Conservation (phyloP, 495 filamentous ascomycete species). For the Talaromyces adpressus region DNA sequence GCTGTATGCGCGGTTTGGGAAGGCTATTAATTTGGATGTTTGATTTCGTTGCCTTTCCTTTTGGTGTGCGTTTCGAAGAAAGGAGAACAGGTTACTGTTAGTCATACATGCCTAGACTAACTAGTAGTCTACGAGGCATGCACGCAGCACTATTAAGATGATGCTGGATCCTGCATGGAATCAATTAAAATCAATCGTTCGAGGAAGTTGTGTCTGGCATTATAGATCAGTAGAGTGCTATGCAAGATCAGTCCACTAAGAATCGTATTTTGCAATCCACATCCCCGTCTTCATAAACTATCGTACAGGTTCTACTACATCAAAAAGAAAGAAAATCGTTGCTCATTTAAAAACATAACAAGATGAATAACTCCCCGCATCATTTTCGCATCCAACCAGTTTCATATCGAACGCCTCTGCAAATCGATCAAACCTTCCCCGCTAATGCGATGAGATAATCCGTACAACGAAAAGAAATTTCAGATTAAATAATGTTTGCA, state of each 20-base stretch:
- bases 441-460: neutral
- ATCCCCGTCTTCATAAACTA: neutral
- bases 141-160: neutral
- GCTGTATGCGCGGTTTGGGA: slow-evolving; percentile 88
- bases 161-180: neutral
- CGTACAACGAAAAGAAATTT: neutral
- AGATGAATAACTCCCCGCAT: neutral
- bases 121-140: neutral
- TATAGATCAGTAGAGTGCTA: neutral
- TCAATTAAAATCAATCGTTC: neutral
- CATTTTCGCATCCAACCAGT: neutral
- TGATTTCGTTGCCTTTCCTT: neutral
- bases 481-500: slow-evolving; percentile 60
- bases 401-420: neutral
- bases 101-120: too few relatives aligned
- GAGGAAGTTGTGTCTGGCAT: neutral
- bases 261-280: neutral
- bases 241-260: neutral
- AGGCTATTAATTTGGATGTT: slow-evolving; percentile 91
- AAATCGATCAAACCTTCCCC: neutral
- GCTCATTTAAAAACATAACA: neutral
- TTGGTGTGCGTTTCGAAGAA: too few relatives aligned
- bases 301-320: neutral
- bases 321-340: neutral
- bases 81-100: too few relatives aligned